A percentile compares a stretch with the other conserved stretches of the same genome.
These are phyloP conservation scores for Aspergillus leporis DNA, from an alignment of 495 filamentous ascomycete species.

Conservation along the genomic window DNA sequence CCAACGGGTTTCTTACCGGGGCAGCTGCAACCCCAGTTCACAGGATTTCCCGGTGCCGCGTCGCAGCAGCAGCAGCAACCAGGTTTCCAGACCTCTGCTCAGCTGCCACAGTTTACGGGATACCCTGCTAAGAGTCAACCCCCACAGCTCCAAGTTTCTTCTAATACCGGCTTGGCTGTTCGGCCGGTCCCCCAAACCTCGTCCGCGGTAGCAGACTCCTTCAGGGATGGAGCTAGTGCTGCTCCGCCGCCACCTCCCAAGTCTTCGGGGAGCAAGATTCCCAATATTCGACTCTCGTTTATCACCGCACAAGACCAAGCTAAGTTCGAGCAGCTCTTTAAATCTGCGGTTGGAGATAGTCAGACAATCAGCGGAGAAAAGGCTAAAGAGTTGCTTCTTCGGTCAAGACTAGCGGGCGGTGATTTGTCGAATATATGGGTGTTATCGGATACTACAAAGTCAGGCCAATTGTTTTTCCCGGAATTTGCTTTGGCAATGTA, in stretches of 20 bases:
- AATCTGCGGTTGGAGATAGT: constrained; percentile 85
- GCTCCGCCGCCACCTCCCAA: constrained; percentile 58
- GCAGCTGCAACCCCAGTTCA: constrained; percentile 63
- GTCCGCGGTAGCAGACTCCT: constrained; percentile 81
- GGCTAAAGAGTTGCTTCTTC: constrained; percentile 81
- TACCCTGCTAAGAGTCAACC: constrained; percentile 42
- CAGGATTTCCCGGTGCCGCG: constrained; percentile 51
- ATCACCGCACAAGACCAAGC: constrained; percentile 94
- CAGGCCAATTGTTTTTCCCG: constrained; percentile 93
- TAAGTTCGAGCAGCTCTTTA: constrained; percentile 98
- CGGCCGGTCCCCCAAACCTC: constrained; percentile 62
- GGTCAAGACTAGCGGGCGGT: constrained; percentile 81
- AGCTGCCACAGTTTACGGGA: constrained; percentile 44
- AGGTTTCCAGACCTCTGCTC: constrained; percentile 44
- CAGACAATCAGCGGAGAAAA: constrained; percentile 90
- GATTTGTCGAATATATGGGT: constrained; percentile 90
- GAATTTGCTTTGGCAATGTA: constrained; percentile 99
- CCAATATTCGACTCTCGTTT: constrained; percentile 93
- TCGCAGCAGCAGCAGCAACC: constrained; percentile 49
- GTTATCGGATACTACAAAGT: constrained; percentile 94
- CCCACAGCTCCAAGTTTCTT: constrained; percentile 50
- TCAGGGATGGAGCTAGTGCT: constrained; percentile 48
- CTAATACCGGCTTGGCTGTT: constrained; percentile 42
- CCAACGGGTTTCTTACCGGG: constrained; percentile 60
- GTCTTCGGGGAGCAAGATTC: constrained; percentile 64